Conservation (phyloP, 2,329 filamentous ascomycete genomes). For the Botrytis fragariae region DNA sequence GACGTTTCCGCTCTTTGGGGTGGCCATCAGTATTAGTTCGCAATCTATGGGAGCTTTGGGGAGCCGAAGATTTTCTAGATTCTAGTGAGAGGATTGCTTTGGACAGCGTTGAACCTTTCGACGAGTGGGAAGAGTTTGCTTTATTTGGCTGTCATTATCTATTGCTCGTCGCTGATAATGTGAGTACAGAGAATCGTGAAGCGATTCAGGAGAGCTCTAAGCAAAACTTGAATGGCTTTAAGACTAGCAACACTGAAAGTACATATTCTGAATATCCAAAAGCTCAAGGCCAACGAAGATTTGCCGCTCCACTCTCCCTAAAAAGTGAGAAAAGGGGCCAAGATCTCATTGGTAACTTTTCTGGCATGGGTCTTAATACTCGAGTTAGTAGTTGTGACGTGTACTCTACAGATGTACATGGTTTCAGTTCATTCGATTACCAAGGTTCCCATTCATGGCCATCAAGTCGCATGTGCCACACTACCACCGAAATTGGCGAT, state of each 20-base stretch:
- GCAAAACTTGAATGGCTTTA: neutral
- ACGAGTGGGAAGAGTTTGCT: slow-evolving; percentile 94
- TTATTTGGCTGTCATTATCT: slow-evolving; percentile 85
- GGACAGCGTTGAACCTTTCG: slow-evolving; percentile 77
- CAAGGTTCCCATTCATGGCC: slow-evolving; percentile 39
- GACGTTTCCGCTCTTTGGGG: slow-evolving; percentile 66
- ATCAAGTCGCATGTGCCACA: slow-evolving; percentile 67
- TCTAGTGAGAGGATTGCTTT: slow-evolving; percentile 58
- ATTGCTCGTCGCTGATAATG: slow-evolving; percentile 59
- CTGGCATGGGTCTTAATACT: slow-evolving; percentile 41
- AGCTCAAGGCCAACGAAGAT: slow-evolving; percentile 53
- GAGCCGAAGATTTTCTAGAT: slow-evolving; percentile 62
- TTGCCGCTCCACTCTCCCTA: slow-evolving; percentile 54
- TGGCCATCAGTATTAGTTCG: slow-evolving; percentile 63
- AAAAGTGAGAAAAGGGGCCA: slow-evolving; percentile 40
- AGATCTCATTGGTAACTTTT: slow-evolving; percentile 36
- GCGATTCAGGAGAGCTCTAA: neutral
- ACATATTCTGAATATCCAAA: slow-evolving; percentile 42
- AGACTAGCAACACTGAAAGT: slow-evolving; percentile 23
- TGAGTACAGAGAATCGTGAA: neutral
- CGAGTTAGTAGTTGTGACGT: slow-evolving; percentile 48
- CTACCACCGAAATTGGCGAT: slow-evolving; percentile 63
- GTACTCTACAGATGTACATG: slow-evolving; percentile 37
- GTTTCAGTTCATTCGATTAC: neutral
- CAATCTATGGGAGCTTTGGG: slow-evolving; percentile 84